Evolutionary conservation across 257 asterid species (phyloP), one percentile per base, ranked within the genome.

Genomic region (Apocynum venetum): DNA sequence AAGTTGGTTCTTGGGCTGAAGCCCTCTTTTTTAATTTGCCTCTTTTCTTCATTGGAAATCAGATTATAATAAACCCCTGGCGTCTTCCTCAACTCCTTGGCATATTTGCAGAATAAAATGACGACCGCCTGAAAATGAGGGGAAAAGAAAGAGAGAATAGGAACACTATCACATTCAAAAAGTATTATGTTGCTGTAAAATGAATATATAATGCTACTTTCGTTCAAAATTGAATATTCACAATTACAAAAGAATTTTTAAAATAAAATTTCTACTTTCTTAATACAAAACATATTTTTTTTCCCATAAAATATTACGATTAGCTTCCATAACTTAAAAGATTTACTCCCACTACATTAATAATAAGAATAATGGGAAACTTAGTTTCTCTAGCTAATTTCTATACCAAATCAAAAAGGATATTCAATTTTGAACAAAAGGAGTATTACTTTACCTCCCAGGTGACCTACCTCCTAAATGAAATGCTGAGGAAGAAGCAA

Each of bases 401-500:
- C 19, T 17, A 2, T 17, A 56, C 31, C 2, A 17, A 17, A 57
- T 57, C 3, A 25, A 57, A 57, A n/a, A 1, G 12, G 36, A 56
- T 6, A 49, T 6, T 25, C 31, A 25, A 25, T 25, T 25, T 49
- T 49, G 59, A 19, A 2, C 2, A 19, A 53, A 0, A 53, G 59
- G 6, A 55, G 20, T 4, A 55, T 71, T 53, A 72, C 52, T 41
- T 46, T 66, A 81, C 83, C 57, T 78, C 75, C 65, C 53, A 36
- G 47, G 77, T 47, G 82, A 84, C 93, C 66, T 76, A 90, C 96
- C 92, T 88, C 80, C 93, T 84, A 89, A 83, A 91, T 91, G 94
- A 90, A 79, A 84, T 83, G 91, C 84, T 76, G 89, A 86, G 88
- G 91, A 83, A 86, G 83, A 82, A 76, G 80, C 67, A 75, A 71